phyloP scores from a whole-genome alignment of 805 yeast genomes.

The Blastobotrys attinorum region DNA sequence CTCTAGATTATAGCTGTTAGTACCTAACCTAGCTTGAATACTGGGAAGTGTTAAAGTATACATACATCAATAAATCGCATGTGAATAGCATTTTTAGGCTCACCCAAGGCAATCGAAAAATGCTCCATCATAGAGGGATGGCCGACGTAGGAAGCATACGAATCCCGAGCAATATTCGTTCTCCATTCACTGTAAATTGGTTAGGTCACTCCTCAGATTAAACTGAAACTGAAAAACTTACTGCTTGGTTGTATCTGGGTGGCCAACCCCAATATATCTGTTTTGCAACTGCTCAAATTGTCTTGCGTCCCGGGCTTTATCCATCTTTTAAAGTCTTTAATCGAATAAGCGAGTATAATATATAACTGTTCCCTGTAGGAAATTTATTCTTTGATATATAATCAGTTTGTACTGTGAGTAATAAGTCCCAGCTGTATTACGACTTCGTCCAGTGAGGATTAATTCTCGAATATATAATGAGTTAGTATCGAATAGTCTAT shows the following conservation, averaged over 20 bases:
- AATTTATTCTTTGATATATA: too few species aligned
- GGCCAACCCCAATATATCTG: constrained; percentile 69
- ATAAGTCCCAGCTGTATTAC: too few species aligned
- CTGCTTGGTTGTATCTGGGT: constrained; percentile 57
- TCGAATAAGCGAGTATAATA: too few species aligned
- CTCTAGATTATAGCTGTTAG: constrained; percentile 12
- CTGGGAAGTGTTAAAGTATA: neutral
- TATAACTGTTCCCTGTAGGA: too few species aligned
- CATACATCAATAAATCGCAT: constrained; percentile 24
- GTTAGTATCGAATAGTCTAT: too few species aligned
- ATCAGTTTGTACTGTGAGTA: too few species aligned
- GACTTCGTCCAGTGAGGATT: too few species aligned
- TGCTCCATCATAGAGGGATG: constrained; percentile 50
- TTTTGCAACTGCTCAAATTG: constrained; percentile 47
- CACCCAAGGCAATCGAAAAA: constrained; percentile 44
- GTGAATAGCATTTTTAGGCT: constrained; percentile 29
- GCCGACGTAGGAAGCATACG: constrained; percentile 53
- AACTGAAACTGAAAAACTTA: constrained; percentile 13
- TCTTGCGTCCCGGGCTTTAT: constrained; percentile 53
- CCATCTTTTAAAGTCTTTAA: too few species aligned
- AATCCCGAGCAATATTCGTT: constrained; percentile 57
- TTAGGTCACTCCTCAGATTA: neutral
- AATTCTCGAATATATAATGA: too few species aligned
- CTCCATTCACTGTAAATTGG: constrained; percentile 48
- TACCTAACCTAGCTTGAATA: neutral